Conservation (phyloP, 352 stramenopile genomes). For the Phytophthora multivora region DNA sequence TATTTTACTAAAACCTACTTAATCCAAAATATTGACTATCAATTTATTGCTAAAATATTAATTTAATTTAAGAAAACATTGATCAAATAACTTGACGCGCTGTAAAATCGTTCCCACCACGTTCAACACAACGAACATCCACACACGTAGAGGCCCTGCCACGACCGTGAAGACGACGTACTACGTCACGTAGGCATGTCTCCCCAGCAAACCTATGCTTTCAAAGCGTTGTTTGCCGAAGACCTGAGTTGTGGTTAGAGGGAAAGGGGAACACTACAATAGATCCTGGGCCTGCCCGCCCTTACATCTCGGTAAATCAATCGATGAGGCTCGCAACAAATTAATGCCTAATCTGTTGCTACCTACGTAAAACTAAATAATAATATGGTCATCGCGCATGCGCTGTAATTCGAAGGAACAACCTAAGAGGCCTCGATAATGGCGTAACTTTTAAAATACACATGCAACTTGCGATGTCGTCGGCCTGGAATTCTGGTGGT, state of each 20-base stretch:
- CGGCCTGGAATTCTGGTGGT: constrained; percentile 6
- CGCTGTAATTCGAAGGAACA: no score
- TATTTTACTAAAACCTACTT: no score
- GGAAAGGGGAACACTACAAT: constrained; percentile 1
- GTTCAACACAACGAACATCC: neutral
- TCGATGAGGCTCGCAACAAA: neutral
- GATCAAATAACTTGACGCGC: neutral
- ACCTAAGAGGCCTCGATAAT: no score
- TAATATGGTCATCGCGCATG: neutral
- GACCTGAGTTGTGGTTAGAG: neutral
- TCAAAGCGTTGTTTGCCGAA: neutral
- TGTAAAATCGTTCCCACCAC: neutral
- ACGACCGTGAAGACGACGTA: neutral
- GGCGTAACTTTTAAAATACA: no score
- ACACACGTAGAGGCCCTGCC: constrained; percentile 1
- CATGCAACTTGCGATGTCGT: neutral
- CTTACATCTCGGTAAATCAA: constrained; percentile 5
- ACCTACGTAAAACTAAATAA: no score
- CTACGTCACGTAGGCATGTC: neutral
- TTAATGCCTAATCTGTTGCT: constrained; percentile 1
- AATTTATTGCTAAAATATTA: no score
- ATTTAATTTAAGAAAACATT: no score
- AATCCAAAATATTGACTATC: no score
- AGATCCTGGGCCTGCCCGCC: constrained; percentile 1
- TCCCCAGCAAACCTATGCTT: neutral